These are phyloP conservation scores for Pythium monospermum DNA, from an alignment of 352 stramenopile species.

Conservation along the genomic window DNA sequence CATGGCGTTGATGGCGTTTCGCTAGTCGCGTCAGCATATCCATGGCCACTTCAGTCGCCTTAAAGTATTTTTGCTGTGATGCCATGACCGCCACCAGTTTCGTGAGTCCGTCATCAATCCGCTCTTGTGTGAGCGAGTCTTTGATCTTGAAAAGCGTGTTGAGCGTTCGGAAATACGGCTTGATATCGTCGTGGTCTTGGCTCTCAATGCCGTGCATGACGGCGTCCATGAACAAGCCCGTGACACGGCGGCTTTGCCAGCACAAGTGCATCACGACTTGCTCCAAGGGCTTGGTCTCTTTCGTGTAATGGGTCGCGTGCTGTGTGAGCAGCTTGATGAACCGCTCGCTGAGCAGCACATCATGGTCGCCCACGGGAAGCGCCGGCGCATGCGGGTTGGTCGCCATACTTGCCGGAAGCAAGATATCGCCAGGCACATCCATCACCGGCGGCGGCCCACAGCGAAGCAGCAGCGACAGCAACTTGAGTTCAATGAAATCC, in stretches of 20 bases:
- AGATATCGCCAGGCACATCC: conserved; percentile 32
- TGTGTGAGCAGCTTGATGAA: conserved; percentile 74
- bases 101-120: conserved; percentile 63
- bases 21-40: conserved; percentile 82
- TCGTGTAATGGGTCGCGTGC: conserved; percentile 64
- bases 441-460: conserved; percentile 66
- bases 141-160: conserved; percentile 75
- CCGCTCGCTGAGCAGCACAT: conserved; percentile 70
- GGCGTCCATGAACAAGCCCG: conserved; percentile 47
- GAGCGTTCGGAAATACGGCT: conserved; percentile 85
- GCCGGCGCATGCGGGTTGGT: conserved; percentile 58
- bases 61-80: conserved; percentile 84
- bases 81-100: conserved; percentile 73
- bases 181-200: conserved; percentile 83
- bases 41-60: conserved; percentile 79
- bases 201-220: conserved; percentile 73
- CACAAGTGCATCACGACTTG: conserved; percentile 75
- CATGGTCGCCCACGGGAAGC: conserved; percentile 46
- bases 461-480: conserved; percentile 69
- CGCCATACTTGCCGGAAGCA: conserved; percentile 52
- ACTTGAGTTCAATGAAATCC: conserved; percentile 60
- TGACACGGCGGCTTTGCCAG: conserved; percentile 67
- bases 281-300: conserved; percentile 75
- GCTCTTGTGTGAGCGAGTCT: conserved; percentile 57
- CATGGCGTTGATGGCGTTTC: conserved; percentile 58